Base-by-base conservation (phyloP, 139 green algal genomes). In the Zygnema circumcarinatum region DNA sequence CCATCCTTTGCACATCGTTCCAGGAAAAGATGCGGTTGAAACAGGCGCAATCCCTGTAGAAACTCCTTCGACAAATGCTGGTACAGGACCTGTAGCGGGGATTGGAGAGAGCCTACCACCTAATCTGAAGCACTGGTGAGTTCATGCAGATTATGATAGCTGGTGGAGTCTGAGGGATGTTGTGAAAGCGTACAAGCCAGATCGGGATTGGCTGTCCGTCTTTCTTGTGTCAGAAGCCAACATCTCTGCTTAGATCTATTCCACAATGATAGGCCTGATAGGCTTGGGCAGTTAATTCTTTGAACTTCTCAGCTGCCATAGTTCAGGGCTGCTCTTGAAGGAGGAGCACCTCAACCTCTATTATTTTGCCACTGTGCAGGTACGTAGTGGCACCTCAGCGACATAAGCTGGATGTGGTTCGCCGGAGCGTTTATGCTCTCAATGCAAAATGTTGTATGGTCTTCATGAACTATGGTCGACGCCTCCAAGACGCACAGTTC, bases 401-500 rank as follows among this genome's bases (percentile, higher is more conserved):
- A 1, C 95, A 95, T 81, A 90, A 94, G 74, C 94, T 96, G 3
- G 97, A 99, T 92, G 83, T 86, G 1, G 74, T 98, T 83, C 92
- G 97, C 32, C 86, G 93, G 31, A 82, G 76, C n/a, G 94, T 99
- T 41, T 92, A 98, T 72, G 97, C 96, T 2, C 87, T 96, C 53
- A 92, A 88, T 39, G 83, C 91, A 1, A 72, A 95, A 76, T 92
- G 93, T 7, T 93, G 85, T 0, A 92, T 99, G 2, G 93, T 98
- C 31, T 99, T 99, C 90, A 97, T 99, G 95, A 99, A 99, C 92
- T 98, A 94, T 83, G 94, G 95, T 90, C 93, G 96, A 84, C 92
- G 96, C 16, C 90, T 98, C 2, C 91, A 38, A 20, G 88, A 91
- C 38, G 74, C 39, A 35, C 38, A 76, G 74, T 74, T 93, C 74